Base-by-base conservation (phyloP, 2,329 filamentous ascomycete species). In the Daldinia eschscholtzii region DNA sequence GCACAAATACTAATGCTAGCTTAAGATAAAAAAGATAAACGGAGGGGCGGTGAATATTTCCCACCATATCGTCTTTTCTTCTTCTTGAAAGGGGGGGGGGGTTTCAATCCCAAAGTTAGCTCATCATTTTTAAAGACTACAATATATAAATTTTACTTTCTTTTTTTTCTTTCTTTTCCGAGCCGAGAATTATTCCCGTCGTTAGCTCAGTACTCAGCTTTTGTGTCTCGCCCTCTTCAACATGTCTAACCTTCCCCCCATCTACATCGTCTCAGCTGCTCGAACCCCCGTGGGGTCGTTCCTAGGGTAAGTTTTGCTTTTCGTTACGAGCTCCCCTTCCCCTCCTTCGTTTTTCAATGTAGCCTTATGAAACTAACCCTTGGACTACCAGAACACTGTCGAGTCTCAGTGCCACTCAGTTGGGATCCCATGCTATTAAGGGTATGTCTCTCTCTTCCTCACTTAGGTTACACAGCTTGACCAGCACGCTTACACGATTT, bases 271-370 rank as follows among this genome's bases (percentile, higher is more conserved):
- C 79, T 96, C 96, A 67, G 92, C 91, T 72, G 93, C 90, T 78
- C 90, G 94, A 83, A 99, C 96, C 73, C 96, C 96, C 60, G 87
- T 97, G 73, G 96, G 96, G 77, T 94, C 93, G 73, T 99, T 99
- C 84, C 89, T 97, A 78, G 96, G 96, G 93, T 97, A 83, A 81
- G 87, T 74, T 68, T 69, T 59, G 30, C 56, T 67, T 46, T 56
- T 52, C 61, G 26, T 52, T 50, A 61, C 56, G 28, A 48, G 57
- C 39, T 53, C 23, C 48, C 58, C 65, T 48, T 42, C 64, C 57
- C 56, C 62, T 61, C 46, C 61, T 67, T 58, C 26, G 20, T 6
- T 28, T 44, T 37, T 13, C 35, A 56, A 12, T 57, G 28, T 64
- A 44, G 52, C 39, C 39, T 50, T 67, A 33, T 56, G 53, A 35